A percentile compares a stretch with the other conserved stretches of the same genome.
phyloP scores from a whole-genome alignment of 2,329 filamentous ascomycete genomes.

The Tolypocladium ophioglossoides region DNA sequence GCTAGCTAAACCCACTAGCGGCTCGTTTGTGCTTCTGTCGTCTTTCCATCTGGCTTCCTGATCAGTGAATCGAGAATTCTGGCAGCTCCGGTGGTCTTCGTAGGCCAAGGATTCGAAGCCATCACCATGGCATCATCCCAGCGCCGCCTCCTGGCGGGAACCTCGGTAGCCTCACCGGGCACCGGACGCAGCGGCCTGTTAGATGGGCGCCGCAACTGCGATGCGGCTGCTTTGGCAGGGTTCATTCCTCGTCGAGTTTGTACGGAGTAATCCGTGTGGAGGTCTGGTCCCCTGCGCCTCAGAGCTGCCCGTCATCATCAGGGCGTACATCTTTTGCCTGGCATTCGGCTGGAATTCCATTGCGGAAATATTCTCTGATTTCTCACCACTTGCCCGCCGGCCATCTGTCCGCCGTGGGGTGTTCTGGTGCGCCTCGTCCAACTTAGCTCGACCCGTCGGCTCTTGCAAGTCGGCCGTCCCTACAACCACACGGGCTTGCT shows the following conservation, averaged over 20 bases:
- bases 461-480: neutral
- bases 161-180: neutral
- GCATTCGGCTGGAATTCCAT: neutral
- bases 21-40: slow-evolving; percentile 16
- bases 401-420: neutral
- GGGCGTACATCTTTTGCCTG: neutral
- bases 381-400: neutral
- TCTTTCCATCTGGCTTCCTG: slow-evolving; percentile 19
- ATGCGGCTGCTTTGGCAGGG: neutral
- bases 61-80: slow-evolving; percentile 7
- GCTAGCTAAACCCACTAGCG: slow-evolving; percentile 3
- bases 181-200: slow-evolving; percentile 3
- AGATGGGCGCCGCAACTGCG: slow-evolving; percentile 7
- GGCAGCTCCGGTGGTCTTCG: slow-evolving; percentile 3
- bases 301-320: neutral
- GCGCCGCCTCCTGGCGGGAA: neutral
- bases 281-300: neutral
- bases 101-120: neutral
- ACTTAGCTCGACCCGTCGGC: neutral
- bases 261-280: neutral
- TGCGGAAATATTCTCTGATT: neutral
- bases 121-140: neutral
- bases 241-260: neutral
- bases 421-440: neutral
- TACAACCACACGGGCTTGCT: slow-evolving; percentile 2